A percentile compares a stretch with the other conserved stretches of the same genome.
These are phyloP conservation scores for Aristolochia fimbriata DNA, from an alignment of 164 flowering plant species.

Conservation along the genomic window DNA sequence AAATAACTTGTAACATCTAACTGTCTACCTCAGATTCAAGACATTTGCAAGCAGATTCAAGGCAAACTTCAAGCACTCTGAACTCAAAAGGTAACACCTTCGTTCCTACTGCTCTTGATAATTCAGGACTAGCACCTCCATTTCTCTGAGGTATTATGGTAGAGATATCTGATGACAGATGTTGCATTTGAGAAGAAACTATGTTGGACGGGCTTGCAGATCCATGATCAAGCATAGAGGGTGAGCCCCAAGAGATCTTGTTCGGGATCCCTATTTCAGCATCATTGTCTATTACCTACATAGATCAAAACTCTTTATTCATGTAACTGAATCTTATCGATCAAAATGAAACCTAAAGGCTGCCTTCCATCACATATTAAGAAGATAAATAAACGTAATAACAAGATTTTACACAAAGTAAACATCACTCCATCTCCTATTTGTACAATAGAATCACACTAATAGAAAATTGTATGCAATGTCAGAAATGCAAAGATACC, in stretches of 20 bases:
- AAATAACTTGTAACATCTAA: not conserved
- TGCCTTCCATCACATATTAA: too few species aligned
- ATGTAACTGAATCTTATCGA: too few species aligned
- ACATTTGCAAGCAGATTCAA: slow-evolving; percentile 37
- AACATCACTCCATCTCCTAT: too few species aligned
- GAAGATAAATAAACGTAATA: too few species aligned
- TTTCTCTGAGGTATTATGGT: not conserved
- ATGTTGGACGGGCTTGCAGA: not conserved
- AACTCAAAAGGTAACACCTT: slow-evolving; percentile 37
- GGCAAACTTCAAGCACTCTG: slow-evolving; percentile 39
- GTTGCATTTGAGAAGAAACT: not conserved
- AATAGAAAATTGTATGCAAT: too few species aligned
- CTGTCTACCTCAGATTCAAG: slow-evolving; percentile 33
- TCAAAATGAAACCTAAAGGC: too few species aligned
- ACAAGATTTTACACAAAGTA: too few species aligned
- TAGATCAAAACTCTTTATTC: too few species aligned
- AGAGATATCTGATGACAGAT: too few species aligned
- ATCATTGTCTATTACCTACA: not conserved
- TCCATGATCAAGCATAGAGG: not conserved
- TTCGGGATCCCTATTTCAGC: not conserved
- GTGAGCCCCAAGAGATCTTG: slow-evolving; percentile 4
- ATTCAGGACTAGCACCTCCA: not conserved
- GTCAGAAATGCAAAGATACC: too few species aligned
- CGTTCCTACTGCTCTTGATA: slow-evolving; percentile 10
- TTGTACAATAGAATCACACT: too few species aligned